phyloP scores from a whole-genome alignment of 2,329 filamentous ascomycete genomes.

The Nothopassalora personata region DNA sequence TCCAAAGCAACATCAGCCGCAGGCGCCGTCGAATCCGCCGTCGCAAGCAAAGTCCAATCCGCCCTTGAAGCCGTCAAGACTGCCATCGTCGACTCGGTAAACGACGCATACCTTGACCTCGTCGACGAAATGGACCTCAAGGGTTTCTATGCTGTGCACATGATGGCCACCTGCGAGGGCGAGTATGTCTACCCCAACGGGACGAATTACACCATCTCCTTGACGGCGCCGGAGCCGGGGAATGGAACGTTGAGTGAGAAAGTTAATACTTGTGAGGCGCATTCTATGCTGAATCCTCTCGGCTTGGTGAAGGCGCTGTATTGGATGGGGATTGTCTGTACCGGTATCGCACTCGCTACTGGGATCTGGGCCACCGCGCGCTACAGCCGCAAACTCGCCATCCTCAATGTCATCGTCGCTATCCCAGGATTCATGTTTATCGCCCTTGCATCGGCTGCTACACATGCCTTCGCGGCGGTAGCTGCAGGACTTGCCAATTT shows the following conservation, averaged over 20 bases:
- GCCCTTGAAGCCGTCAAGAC: slow-evolving; percentile 33
- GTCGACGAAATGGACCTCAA: slow-evolving; percentile 48
- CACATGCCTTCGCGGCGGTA: slow-evolving; percentile 58
- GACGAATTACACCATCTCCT: slow-evolving; percentile 39
- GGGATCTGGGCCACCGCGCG: slow-evolving; percentile 42
- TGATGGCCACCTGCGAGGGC: slow-evolving; percentile 55
- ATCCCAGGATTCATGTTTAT: slow-evolving; percentile 51
- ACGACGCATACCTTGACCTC: slow-evolving; percentile 35
- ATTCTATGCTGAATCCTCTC: slow-evolving; percentile 48
- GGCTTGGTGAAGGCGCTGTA: slow-evolving; percentile 56
- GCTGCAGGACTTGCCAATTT: slow-evolving; percentile 50
- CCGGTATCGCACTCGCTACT: slow-evolving; percentile 46
- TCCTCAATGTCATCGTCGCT: slow-evolving; percentile 48
- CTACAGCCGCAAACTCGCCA: slow-evolving; percentile 33
- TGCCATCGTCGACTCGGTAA: slow-evolving; percentile 39
- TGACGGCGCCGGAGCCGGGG: slow-evolving; percentile 12
- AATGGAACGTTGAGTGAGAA: slow-evolving; percentile 42
- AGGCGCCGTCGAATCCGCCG: slow-evolving; percentile 19
- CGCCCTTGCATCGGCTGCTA: slow-evolving; percentile 69
- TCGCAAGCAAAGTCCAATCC: slow-evolving; percentile 18
- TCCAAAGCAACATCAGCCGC: slow-evolving; percentile 20
- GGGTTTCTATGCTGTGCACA: slow-evolving; percentile 57
- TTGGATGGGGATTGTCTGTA: slow-evolving; percentile 50
- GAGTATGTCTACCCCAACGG: slow-evolving; percentile 37
- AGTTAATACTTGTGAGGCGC: slow-evolving; percentile 50